Evolutionary conservation across 106 monocot species (phyloP), one percentile per base, ranked within the genome.

Genomic region (Vanilla planifolia): DNA sequence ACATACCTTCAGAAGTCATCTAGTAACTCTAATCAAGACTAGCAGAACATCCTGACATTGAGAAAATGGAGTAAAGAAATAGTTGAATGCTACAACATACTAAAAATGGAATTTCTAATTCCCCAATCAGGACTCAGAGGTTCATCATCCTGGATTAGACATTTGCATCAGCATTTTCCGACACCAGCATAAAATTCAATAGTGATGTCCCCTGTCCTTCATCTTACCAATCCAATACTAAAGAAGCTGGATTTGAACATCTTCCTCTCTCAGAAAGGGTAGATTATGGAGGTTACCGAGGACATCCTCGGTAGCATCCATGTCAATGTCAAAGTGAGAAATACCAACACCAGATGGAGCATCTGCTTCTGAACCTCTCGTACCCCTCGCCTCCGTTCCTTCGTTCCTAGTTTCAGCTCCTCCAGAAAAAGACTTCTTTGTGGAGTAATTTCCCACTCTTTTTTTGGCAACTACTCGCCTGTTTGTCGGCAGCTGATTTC

Each of bases 221-320:
- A 55, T 55, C 16, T 55, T 32, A 55, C 16, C 16, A 16, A 30
- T n/a, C 20, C 29, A 14, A 29, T 6, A 45, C 55, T 74, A 65
- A 5, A 67, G 63, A 56, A 74, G 42, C 37, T 60, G 50, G 23
- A 44, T 44, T 30, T 28, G 61, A 27, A 66, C 56, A 35, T 70
- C 74, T 39, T 76, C 76, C 2, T 72, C 76, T 76, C 63, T 76
- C 64, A 81, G 64, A 32, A 77, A 76, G 20, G 81, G 76, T 6
- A 77, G 55, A 44, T 69, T 60, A 25, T 81, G 76, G 51, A 81
- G 51, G 64, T 77, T 77, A 14, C 72, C 76, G 33, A 81, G 59
- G 26, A 81, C 33, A 30, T 76, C 76, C 28, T 77, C 76, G 0
- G 79, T 70, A 25, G 76, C 29, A 75, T 81, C 71, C 25, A 68